Evolutionary conservation across 148 eudicot species (phyloP).

Genomic region (Selenicereus undatus): DNA sequence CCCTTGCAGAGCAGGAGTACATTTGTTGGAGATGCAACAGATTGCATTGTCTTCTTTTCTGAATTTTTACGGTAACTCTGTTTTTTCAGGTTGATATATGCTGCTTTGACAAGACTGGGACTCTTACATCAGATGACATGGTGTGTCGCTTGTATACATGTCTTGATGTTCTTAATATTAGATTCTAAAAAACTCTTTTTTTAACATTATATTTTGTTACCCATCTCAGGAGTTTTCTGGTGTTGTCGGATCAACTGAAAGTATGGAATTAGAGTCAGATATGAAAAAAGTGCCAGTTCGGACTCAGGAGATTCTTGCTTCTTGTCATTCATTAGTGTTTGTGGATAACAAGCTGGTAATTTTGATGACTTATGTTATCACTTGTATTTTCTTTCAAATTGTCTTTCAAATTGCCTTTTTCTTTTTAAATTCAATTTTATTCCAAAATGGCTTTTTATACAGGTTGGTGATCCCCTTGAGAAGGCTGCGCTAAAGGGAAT

Average conservation of each 20-base stretch:
- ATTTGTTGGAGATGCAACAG: not conserved
- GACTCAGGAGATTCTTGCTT: conserved; percentile 91
- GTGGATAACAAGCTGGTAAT: conserved; percentile 97
- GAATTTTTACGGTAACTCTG: not conserved
- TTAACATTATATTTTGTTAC: conserved; percentile 10
- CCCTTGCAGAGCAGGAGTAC: not conserved
- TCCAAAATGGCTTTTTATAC: not conserved
- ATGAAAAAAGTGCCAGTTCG: conserved; percentile 62
- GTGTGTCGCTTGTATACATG: conserved; percentile 35
- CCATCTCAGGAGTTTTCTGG: conserved; percentile 80
- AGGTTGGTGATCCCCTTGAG: conserved; percentile 99
- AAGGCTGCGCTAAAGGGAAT: conserved; percentile 96
- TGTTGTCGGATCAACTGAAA: conserved; percentile 83
- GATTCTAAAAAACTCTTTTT: not conserved
- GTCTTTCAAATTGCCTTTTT: not conserved
- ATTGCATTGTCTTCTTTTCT: not conserved
- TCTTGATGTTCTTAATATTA: not conserved
- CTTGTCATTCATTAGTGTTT: conserved; percentile 94
- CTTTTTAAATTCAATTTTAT: not conserved
- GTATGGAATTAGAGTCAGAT: conserved; percentile 62
- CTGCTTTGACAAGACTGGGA: conserved; percentile 98
- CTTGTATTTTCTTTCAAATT: not conserved
- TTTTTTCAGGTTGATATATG: conserved; percentile 89
- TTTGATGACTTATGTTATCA: conserved; percentile 2
- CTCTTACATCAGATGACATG: conserved; percentile 99